Evolutionary conservation across 2,329 filamentous ascomycete genomes (phyloP).

Genomic region (Fusarium sp.): DNA sequence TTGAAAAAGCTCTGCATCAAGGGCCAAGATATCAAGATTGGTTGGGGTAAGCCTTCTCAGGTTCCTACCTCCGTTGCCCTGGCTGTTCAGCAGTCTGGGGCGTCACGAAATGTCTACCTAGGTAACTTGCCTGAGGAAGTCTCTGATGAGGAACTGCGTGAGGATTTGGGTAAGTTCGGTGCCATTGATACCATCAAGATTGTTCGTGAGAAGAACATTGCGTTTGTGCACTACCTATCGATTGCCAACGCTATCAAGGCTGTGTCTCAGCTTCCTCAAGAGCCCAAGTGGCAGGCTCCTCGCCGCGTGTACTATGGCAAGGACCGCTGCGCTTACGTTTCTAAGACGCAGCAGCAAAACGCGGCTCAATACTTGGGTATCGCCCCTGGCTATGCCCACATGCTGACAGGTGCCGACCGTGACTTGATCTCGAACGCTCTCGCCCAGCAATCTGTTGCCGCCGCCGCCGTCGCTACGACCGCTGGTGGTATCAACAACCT

Average conservation of each 20-base stretch:
- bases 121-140: conserved; percentile 94
- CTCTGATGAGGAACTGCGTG: conserved; percentile 90
- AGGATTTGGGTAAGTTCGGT: conserved; percentile 96
- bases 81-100: conserved; percentile 96
- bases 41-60: conserved; percentile 98
- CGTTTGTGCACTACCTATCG: conserved; percentile 96
- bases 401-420: conserved; percentile 94
- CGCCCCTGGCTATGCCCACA: conserved; percentile 95
- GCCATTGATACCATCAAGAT: conserved; percentile 98
- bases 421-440: conserved; percentile 97
- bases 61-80: conserved; percentile 98
- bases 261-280: conserved; percentile 94
- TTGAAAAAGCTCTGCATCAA: conserved; percentile 99
- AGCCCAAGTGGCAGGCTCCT: conserved; percentile 96
- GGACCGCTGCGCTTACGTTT: conserved; percentile 97
- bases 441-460: conserved; percentile 97
- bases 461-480: conserved; percentile 95
- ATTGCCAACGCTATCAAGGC: conserved; percentile 99
- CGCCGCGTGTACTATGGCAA: conserved; percentile 99
- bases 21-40: conserved; percentile 99
- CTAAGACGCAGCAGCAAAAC: conserved; percentile 99
- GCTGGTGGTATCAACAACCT: conserved; percentile 98
- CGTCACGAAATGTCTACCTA: conserved; percentile 96
- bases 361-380: conserved; percentile 98
- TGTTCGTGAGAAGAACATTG: conserved; percentile 97